Evolutionary conservation across 805 yeast genomes (phyloP).

Genomic region (Cyberlindnera mycetangii): DNA sequence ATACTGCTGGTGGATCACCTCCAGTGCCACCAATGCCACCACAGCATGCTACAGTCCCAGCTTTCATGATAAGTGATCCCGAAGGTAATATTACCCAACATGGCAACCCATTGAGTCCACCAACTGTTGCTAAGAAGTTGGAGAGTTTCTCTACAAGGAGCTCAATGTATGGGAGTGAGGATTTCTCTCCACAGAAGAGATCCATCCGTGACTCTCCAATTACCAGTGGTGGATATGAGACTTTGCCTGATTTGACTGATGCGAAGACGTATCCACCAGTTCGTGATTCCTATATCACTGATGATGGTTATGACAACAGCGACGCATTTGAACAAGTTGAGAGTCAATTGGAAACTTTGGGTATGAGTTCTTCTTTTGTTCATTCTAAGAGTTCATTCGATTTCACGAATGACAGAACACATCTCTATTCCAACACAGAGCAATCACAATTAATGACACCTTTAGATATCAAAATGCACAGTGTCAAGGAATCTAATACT

Average conservation of each 20-base stretch:
- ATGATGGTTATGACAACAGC: slow-evolving; percentile 1
- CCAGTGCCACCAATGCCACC: slow-evolving; percentile 5
- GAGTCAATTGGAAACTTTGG: slow-evolving; percentile 19
- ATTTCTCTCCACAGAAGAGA: slow-evolving; percentile 8
- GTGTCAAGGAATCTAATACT: slow-evolving; percentile 17
- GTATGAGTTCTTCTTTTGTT: slow-evolving; percentile 11
- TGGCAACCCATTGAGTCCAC: slow-evolving; percentile 4
- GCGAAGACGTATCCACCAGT: background rate
- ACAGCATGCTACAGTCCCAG: slow-evolving; percentile 4
- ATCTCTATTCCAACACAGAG: background rate
- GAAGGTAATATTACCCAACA: slow-evolving; percentile 6
- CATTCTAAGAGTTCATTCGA: slow-evolving; percentile 9
- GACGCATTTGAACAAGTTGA: slow-evolving; percentile 21
- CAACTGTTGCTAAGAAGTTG: slow-evolving; percentile 1
- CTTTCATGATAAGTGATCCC: slow-evolving; percentile 15
- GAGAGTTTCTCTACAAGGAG: slow-evolving; percentile 11
- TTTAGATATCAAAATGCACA: slow-evolving; percentile 16
- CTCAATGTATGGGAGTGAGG: slow-evolving; percentile 10
- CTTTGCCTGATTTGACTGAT: background rate
- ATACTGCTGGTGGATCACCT: background rate
- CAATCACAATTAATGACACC: background rate
- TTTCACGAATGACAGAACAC: slow-evolving; percentile 7
- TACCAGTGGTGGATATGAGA: background rate
- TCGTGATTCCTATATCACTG: background rate
- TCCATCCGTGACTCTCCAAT: slow-evolving; percentile 3